Evolutionary conservation across 2,329 filamentous ascomycete genomes (phyloP), one percentile per base, ranked within the genome.

Genomic region (Sporothrix euskadiensis): DNA sequence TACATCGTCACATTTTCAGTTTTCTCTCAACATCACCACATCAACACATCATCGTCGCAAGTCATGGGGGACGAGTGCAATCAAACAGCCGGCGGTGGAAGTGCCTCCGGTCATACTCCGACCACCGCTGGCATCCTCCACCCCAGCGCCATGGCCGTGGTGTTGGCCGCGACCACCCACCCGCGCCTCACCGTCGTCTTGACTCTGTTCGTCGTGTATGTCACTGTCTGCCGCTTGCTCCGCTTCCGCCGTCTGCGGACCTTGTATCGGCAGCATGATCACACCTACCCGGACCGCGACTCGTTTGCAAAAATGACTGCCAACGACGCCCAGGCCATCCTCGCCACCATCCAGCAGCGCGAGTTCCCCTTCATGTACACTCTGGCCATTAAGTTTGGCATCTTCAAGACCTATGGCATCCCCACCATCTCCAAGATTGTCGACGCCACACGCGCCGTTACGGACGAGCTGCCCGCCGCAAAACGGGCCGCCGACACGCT

Each of bases 371-470:
- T 80, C 10, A 77, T 83, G 41, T 83, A 81, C 74, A 79, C 81
- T 16, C 74, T 82, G 41, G 77, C 80, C 0, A 75, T 84, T 54
- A 81, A 83, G 68, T 78, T 83, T 39, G 83, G 81, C 49, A 78
- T 85, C 19, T 82, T 84, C 76, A 83, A 83, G 82, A 84, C 83
- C 10, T 85, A 84, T 75, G 80, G 80, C 52, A 78, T 84, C 16
- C 79, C 82, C 54, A 79, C 79, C 26, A 79, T 84, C 41, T 82
- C 81, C 8, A 79, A 78, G 71, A 76, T 84, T 7, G 76, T 85
- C 14, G 77, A 80, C 10, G 74, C 79, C 19, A 80, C 80, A 26
- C 82, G 81, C 71, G 80, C 82, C 72, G 77, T 84, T 66, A 78
- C 80, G 2, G 80, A 80, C 14, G 75, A 74, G 3, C 65, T 73